Conservation (phyloP, 495 filamentous ascomycete genomes). For the Pyrenula aspistea region DNA sequence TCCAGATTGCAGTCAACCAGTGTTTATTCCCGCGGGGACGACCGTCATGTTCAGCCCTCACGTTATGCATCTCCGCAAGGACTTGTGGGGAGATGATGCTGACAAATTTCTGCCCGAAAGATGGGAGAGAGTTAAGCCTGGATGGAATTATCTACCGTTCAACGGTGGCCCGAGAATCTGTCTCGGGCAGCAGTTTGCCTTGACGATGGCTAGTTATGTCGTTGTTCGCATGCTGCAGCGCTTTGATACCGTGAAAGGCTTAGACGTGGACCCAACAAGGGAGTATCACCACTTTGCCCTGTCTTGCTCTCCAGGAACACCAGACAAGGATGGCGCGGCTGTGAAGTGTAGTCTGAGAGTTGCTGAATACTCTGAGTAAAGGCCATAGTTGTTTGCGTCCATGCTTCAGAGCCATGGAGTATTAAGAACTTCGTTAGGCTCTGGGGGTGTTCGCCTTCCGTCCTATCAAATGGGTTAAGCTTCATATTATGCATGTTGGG, state of each 20-base stretch:
- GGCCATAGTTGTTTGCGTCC: no score
- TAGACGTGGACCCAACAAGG: constrained; percentile 16
- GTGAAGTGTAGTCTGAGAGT: no score
- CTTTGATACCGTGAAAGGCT: constrained; percentile 31
- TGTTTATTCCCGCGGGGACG: constrained; percentile 29
- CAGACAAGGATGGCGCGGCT: no score
- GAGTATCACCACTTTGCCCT: no score
- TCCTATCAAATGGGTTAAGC: no score
- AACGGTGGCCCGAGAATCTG: constrained; percentile 80
- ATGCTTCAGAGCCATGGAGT: no score
- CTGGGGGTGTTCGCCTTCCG: no score
- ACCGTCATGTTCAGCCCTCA: constrained; percentile 12
- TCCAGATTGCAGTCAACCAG: constrained; percentile 27
- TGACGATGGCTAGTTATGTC: constrained; percentile 36
- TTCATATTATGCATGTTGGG: no score
- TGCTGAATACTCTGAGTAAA: no score
- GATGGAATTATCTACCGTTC: constrained; percentile 72
- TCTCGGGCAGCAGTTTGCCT: constrained; percentile 58
- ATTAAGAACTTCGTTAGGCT: no score
- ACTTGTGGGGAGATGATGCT: constrained; percentile 24
- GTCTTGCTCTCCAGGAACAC: no score
- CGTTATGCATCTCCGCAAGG: constrained; percentile 19
- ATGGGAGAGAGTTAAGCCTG: constrained; percentile 18
- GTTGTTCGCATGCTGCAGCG: constrained; percentile 23
- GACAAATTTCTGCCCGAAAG: constrained; percentile 21